Conservation (phyloP, 495 filamentous ascomycete genomes). For the Penicillium steckii region DNA sequence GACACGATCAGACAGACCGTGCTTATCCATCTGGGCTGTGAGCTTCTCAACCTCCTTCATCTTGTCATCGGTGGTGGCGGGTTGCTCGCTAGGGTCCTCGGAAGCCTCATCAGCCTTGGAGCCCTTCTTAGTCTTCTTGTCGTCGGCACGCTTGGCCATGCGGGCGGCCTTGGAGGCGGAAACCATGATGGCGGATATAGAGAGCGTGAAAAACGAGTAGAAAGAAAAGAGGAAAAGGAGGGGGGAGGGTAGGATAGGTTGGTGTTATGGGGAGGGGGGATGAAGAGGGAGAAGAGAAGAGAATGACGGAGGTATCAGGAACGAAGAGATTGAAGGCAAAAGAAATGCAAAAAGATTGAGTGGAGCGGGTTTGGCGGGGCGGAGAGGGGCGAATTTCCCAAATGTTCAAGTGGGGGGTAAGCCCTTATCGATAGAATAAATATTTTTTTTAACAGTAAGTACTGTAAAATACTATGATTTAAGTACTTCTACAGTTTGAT, state of each 20-base stretch:
- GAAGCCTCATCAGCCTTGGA: conserved; percentile 63
- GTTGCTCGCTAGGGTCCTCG: conserved; percentile 63
- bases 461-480: too few species aligned
- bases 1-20: conserved; percentile 95
- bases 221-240: conserved; percentile 1
- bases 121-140: conserved; percentile 71
- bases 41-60: conserved; percentile 80
- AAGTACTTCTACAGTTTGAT: too few species aligned
- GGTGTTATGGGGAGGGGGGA: conserved; percentile 9
- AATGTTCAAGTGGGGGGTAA: conserved; percentile 30
- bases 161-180: conserved; percentile 98
- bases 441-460: too few species aligned
- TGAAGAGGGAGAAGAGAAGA: conserved; percentile 11
- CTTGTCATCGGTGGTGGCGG: conserved; percentile 69
- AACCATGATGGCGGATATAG: conserved; percentile 50
- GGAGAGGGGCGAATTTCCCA: conserved; percentile 33
- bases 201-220: conserved; percentile 9
- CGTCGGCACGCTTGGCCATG: conserved; percentile 86
- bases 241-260: conserved; percentile 1
- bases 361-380: conserved; percentile 43
- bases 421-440: conserved; percentile 50
- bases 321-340: conserved; percentile 34
- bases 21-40: conserved; percentile 86
- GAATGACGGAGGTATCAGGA: conserved; percentile 10
- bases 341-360: conserved; percentile 41